phyloP scores from a whole-genome alignment of 208 protist species.

The Polymyxa betae region DNA sequence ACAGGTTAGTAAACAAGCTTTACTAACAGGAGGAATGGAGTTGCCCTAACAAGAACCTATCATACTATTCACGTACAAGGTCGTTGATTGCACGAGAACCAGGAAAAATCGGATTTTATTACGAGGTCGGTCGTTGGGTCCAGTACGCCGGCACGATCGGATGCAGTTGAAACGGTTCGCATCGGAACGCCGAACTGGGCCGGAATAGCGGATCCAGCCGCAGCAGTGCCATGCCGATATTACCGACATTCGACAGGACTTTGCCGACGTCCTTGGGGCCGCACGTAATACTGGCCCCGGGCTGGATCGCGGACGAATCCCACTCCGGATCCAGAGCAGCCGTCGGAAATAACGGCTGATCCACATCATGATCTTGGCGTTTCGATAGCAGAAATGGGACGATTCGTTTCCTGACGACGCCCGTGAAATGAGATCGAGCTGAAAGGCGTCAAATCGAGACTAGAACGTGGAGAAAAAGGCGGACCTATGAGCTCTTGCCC shows the following conservation, averaged over 20 bases:
- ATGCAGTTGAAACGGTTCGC: background rate
- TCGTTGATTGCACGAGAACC: background rate
- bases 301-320: background rate
- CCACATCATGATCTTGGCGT: background rate
- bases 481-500: slow-evolving; percentile 39
- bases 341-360: background rate
- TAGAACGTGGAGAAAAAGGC: background rate
- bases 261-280: background rate
- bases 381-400: background rate
- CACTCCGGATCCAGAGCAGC: background rate
- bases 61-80: background rate
- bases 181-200: background rate
- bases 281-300: background rate
- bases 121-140: background rate
- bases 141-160: background rate
- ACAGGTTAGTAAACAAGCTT: background rate
- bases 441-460: background rate
- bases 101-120: background rate
- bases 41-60: background rate
- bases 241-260: background rate
- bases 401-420: background rate
- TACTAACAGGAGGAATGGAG: background rate
- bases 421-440: slow-evolving; percentile 6
- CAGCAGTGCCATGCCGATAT: background rate
- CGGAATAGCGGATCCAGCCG: background rate